A percentile compares a stretch with the other conserved stretches of the same genome.
Evolutionary conservation across 257 asterid species (phyloP).

Genomic region (Phtheirospermum japonicum): DNA sequence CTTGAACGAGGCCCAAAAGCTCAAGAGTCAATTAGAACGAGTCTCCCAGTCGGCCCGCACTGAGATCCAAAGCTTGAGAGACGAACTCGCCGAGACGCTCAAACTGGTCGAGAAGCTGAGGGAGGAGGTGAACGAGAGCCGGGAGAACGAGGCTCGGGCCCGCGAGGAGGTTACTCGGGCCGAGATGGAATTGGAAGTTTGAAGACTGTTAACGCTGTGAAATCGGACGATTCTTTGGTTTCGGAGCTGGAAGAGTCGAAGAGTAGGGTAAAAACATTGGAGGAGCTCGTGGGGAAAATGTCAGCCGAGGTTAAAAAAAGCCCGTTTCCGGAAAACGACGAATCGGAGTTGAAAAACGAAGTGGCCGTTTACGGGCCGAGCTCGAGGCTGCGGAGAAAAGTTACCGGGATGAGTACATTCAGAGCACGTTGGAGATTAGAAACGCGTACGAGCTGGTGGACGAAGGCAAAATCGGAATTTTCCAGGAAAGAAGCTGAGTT

Average conservation of each 20-base stretch:
- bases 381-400: constrained; percentile 66
- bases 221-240: constrained; percentile 42
- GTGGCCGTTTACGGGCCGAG: constrained; percentile 43
- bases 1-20: constrained; percentile 70
- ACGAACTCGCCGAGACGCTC: constrained; percentile 56
- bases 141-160: constrained; percentile 60
- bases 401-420: constrained; percentile 61
- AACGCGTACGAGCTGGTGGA: constrained; percentile 65
- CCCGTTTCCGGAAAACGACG: constrained; percentile 13
- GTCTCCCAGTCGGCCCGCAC: constrained; percentile 69
- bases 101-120: constrained; percentile 52
- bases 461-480: constrained; percentile 45
- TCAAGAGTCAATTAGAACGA: constrained; percentile 57
- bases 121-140: constrained; percentile 49
- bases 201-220: constrained; percentile 37
- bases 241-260: constrained; percentile 64
- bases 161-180: constrained; percentile 47
- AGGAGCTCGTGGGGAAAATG: constrained; percentile 43
- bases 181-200: constrained; percentile 52
- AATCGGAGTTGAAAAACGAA: constrained; percentile 42
- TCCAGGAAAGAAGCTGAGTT: constrained; percentile 47
- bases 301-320: constrained; percentile 22
- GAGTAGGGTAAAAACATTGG: constrained; percentile 45
- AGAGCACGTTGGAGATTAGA: constrained; percentile 64
- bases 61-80: constrained; percentile 58